Conservation (phyloP, 768 basidiomycete genomes). For the Amanita thiersii region DNA sequence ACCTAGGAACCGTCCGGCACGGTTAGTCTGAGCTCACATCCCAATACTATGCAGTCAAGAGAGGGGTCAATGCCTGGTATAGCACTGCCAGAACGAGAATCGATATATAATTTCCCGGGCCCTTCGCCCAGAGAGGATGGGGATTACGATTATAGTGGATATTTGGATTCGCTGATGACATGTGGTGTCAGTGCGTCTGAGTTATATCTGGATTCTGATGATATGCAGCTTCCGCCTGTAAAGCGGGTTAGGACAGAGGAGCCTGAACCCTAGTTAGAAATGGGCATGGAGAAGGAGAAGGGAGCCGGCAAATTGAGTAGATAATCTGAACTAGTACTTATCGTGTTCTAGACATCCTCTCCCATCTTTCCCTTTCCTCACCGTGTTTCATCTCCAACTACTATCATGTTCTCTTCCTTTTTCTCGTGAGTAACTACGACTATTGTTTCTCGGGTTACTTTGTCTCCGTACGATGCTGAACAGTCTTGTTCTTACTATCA, state of each 20-base stretch:
- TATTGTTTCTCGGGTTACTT: too few species aligned
- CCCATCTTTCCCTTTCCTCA: not conserved
- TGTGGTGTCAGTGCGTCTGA: not conserved
- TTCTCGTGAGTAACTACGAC: constrained; percentile 69
- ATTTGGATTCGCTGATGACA: not conserved
- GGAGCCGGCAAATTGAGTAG: not conserved
- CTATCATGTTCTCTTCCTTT: constrained; percentile 68
- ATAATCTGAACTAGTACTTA: not conserved
- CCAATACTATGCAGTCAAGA: too few species aligned
- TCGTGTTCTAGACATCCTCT: not conserved
- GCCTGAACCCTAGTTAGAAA: too few species aligned
- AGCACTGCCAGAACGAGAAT: too few species aligned
- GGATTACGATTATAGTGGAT: constrained; percentile 2
- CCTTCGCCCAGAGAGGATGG: not conserved
- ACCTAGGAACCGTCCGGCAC: too few species aligned
- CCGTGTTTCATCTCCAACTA: constrained; percentile 10
- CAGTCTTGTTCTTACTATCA: not conserved
- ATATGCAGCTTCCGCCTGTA: constrained; percentile 3
- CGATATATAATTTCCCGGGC: not conserved
- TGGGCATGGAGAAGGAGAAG: not conserved
- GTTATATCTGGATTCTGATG: not conserved
- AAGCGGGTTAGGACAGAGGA: constrained; percentile 7
- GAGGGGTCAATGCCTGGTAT: too few species aligned
- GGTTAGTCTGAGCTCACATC: too few species aligned
- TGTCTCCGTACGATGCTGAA: too few species aligned